A percentile compares a stretch with the other conserved stretches of the same genome.
Conservation (phyloP, 352 stramenopile genomes). For the Phytophthora boehmeriae region DNA sequence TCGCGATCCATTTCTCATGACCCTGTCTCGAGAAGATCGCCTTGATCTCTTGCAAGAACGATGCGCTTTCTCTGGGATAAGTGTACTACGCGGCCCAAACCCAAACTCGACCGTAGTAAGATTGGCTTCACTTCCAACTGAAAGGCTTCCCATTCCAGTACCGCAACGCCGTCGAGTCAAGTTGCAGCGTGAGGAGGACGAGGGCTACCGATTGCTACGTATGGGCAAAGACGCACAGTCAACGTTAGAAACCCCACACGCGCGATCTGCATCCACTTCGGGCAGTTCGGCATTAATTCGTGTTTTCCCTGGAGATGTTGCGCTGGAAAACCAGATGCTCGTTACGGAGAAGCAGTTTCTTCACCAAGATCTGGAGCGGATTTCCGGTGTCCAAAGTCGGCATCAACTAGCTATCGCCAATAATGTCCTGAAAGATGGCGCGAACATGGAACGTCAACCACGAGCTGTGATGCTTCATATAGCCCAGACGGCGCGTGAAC, state of each 20-base stretch:
- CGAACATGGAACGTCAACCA: constrained; percentile 22
- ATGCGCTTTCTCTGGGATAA: constrained; percentile 57
- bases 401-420: constrained; percentile 24
- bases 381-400: constrained; percentile 29
- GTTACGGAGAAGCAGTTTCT: constrained; percentile 68
- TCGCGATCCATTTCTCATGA: constrained; percentile 73
- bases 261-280: not conserved
- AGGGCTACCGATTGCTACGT: constrained; percentile 24
- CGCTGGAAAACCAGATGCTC: constrained; percentile 54
- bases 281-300: constrained; percentile 50
- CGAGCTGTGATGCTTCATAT: constrained; percentile 57
- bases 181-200: constrained; percentile 21
- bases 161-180: constrained; percentile 6
- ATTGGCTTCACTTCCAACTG: constrained; percentile 16
- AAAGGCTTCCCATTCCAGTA: constrained; percentile 1
- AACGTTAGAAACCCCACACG: constrained; percentile 7
- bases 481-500: constrained; percentile 45
- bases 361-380: constrained; percentile 54
- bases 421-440: not conserved
- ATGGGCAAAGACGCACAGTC: constrained; percentile 25
- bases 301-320: constrained; percentile 52
- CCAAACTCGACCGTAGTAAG: constrained; percentile 32
- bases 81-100: constrained; percentile 57
- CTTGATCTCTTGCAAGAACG: constrained; percentile 53
- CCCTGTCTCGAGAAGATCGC: constrained; percentile 44